A percentile compares a stretch with the other conserved stretches of the same genome.
Evolutionary conservation across 305 asterid genomes (phyloP).

Genomic region (Fraxinus paxiana): DNA sequence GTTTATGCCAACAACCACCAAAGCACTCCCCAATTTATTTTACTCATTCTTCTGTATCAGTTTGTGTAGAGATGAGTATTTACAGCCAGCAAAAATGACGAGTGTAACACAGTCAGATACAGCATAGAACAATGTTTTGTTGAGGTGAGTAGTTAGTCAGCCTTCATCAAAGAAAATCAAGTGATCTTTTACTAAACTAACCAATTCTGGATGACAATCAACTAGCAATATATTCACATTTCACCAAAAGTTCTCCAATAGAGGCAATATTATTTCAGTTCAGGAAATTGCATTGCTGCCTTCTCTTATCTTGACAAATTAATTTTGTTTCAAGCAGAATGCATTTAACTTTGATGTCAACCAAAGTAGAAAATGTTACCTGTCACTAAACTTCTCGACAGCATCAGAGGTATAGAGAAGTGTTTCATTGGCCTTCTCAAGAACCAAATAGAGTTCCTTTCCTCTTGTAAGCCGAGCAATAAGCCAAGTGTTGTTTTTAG

Average conservation of each 20-base stretch:
- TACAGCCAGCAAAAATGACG: neutral
- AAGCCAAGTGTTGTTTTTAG: constrained; percentile 91
- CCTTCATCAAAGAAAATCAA: neutral
- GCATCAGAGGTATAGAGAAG: constrained; percentile 90
- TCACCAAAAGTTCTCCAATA: neutral
- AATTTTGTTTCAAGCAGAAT: constrained; percentile 8
- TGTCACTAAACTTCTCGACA: constrained; percentile 83
- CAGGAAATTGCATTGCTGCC: neutral
- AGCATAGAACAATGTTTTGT: neutral
- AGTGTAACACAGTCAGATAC: neutral
- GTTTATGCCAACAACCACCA: neutral
- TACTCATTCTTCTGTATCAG: neutral
- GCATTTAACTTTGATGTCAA: constrained; percentile 17
- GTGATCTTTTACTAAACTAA: neutral
- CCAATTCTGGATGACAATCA: neutral
- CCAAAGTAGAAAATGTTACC: constrained; percentile 41
- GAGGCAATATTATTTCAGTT: neutral
- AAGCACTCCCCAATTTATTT: neutral
- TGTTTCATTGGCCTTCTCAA: constrained; percentile 92
- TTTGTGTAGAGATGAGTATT: neutral
- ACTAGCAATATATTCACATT: neutral
- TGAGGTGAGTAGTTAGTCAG: neutral
- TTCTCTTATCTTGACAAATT: neutral
- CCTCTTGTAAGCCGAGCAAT: constrained; percentile 73
- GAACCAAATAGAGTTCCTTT: constrained; percentile 89